Base-by-base conservation (phyloP, 2,329 filamentous ascomycete species). In the Penicillium sp. region DNA sequence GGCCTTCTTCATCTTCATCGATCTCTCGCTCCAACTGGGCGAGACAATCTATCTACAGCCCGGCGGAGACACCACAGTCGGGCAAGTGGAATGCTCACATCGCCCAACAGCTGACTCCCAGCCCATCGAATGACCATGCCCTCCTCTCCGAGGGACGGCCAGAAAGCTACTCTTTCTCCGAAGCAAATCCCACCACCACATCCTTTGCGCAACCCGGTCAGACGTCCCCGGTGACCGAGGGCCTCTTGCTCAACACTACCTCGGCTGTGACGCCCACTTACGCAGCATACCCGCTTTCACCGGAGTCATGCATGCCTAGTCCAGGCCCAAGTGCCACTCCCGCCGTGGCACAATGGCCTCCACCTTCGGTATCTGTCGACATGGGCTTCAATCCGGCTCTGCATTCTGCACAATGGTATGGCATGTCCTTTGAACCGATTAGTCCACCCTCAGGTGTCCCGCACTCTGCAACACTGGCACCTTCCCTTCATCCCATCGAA, bases 371-470 rank as follows among this genome's bases (percentile, higher is more conserved):
- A 4, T 68, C 66, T 5, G 66, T 65, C 22, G 70, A 72, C 40
- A 54, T 71, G 37, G 65, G 64, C 28, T 55, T 66, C 22, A 69
- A 68, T 40, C 60, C 67, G 4, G 43, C 55, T 35, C 37, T 70
- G 46, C 58, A 65, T n/a, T 54, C 66, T 5, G 45, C 68, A 26
- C 69, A 71, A 25, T 76, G 73, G 73, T 75, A 74, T 53, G 59
- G 68, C 0, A 63, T 74, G 59, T 64, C 72, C 42, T 67, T 72
- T 26, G 72, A 72, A 28, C 60, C 66, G 13, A 62, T 68, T 19
- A 68, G 67, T 14, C 72, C 68, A 10, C 62, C 64, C 35, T 49
- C 64, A 1, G 55, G 63, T 14, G 63, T 68, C 11, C 63, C 68
- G 16, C 76, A 74, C 43, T 66, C 71, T 22, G 63, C 70, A 25